These are phyloP conservation scores for Auriscalpium orientale DNA, from an alignment of 768 basidiomycete genomes.

Conservation along the genomic window DNA sequence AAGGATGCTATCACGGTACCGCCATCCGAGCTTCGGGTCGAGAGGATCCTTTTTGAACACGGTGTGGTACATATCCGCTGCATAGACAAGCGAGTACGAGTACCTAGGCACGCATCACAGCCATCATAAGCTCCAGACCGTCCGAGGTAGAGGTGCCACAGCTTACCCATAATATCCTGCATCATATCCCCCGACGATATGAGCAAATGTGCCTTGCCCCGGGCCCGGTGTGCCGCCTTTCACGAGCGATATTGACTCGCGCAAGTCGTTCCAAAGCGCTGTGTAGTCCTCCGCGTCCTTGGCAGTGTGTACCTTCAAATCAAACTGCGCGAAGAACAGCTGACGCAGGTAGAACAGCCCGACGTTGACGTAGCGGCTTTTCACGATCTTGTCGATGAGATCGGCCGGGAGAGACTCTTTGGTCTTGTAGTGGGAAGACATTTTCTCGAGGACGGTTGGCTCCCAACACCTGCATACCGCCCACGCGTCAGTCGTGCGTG, in stretches of 20 bases:
- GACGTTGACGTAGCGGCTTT: conserved; percentile 70
- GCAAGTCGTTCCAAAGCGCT: conserved; percentile 67
- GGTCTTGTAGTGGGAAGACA: conserved; percentile 78
- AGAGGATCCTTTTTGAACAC: conserved; percentile 80
- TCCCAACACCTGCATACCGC: conserved; percentile 61
- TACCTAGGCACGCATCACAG: conserved; percentile 23
- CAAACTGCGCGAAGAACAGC: conserved; percentile 77
- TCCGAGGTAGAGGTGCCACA: neutral
- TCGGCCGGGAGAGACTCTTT: conserved; percentile 63
- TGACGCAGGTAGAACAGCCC: conserved; percentile 80
- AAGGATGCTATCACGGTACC: conserved; percentile 73
- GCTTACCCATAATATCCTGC: conserved; percentile 63
- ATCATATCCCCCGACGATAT: conserved; percentile 71
- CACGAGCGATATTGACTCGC: conserved; percentile 64
- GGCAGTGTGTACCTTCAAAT: conserved; percentile 67
- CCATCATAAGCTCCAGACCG: neutral
- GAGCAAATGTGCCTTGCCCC: conserved; percentile 71
- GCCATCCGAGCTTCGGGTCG: conserved; percentile 54
- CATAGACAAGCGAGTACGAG: conserved; percentile 65
- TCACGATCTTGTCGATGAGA: conserved; percentile 72
- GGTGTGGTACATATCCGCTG: conserved; percentile 55
- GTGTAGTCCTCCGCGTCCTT: conserved; percentile 66
- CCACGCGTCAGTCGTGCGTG: too few species aligned
- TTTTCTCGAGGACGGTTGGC: conserved; percentile 60
- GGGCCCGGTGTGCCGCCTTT: conserved; percentile 51